Evolutionary conservation across 1,284 basidiomycete species (phyloP), one percentile per base, ranked within the genome.

Genomic region (Blastosporella zonata): DNA sequence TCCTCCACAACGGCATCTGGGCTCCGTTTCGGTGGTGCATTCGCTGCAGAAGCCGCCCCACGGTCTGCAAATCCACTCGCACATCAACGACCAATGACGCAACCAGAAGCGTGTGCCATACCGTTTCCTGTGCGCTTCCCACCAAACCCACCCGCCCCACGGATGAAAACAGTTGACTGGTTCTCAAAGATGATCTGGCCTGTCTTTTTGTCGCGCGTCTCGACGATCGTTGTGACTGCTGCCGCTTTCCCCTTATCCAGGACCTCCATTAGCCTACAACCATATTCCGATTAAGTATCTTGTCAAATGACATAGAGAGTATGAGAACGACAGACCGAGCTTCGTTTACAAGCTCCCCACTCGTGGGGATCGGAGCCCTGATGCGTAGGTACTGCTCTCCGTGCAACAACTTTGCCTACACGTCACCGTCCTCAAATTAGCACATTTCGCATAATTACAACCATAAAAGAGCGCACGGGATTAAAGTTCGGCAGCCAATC

Each of bases 371-470:
- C 0, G 88, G 84, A 1, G 74, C 84, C 63, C 91, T 90, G 69
- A 99, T 93, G 54, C 84, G 77, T 54, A 99, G 74, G 68, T 93
- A 98, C 66, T 99, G 97, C 68, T 99, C 96, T 50, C 96, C 96
- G 68, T 99, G 97, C 22, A 99, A 78, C n/a, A 99, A 77, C 72
- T 94, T 97, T 53, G 93, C 91, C 80, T 91, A 59, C 5, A 29
- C 52, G n/a, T 41, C n/a, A n/a, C n/a, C n/a, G n/a, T n/a, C n/a
- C n/a, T n/a, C 12, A 22, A 23, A 9, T 27, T 43, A 29, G 37
- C 31, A n/a, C n/a, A n/a, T n/a, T 39, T 13, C 12, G 20, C 37
- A n/a, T 29, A n/a, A 6, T 21, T 18, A 35, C 20, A n/a, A 39
- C 15, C 2, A 37, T 15, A 6, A 31, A 8, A 29, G 7, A 10